Evolutionary conservation across 108 stramenopile genomes (phyloP), one percentile per base, ranked within the genome.

Genomic region (Schizochytrium sp.): DNA sequence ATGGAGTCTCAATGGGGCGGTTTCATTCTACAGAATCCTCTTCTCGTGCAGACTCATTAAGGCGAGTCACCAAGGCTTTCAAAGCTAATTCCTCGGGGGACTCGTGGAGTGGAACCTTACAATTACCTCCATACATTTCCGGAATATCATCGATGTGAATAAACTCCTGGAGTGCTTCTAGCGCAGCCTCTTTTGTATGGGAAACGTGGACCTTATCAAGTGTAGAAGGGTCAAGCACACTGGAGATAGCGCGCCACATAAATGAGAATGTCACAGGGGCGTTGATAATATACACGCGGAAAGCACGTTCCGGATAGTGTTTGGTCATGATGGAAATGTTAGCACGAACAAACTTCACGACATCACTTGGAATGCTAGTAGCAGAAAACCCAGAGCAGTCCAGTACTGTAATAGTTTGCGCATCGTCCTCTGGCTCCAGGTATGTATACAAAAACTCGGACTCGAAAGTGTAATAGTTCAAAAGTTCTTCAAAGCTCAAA

Each of bases 241-340:
- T 7, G 64, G 64, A 69, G 28, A 69, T 69, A 44, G 64, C 64
- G 64, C 64, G 64, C 64, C 64, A 69, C 10, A 69, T 38, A 44
- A 69, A 2, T 38, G 64, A 44, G 28, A 69, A 69, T 38, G 40
- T 44, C 42, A 69, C 44, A 7, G 64, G 64, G 5, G 64, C 64
- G 15, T 69, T 69, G 64, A 69, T 69, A 0, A 69, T 69, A 44
- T 69, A 69, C 42, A 69, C 64, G 44, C 64, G 64, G 28, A 69
- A 69, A 44, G 64, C 64, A 44, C 64, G 64, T 44, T 69, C 64
- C 44, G 64, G 64, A 44, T 69, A 69, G 64, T 69, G 64, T 8
- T 8, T 38, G 2, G 42, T 44, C 64, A 69, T 69, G 28, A 69
- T 69, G 12, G 64, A 69, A 15, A 44, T 69, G 12, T 38, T 44